Base-by-base conservation (phyloP, 2,329 filamentous ascomycete genomes). In the Pyricularia sp. region DNA sequence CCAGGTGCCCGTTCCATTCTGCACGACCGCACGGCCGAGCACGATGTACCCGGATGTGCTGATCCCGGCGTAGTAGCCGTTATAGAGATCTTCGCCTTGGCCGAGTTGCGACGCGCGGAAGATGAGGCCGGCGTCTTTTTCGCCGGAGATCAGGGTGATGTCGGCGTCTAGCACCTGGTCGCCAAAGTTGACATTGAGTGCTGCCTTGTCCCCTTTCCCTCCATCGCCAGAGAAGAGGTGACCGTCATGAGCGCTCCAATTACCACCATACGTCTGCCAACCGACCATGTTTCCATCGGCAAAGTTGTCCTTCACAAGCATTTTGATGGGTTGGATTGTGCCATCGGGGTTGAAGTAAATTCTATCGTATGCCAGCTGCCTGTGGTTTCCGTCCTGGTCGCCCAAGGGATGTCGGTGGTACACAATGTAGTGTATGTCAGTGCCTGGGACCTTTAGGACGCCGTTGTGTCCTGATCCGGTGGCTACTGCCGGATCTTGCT, bases 391-490 rank as follows among this genome's bases (percentile, higher is more conserved):
- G 68, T 79, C 78, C 0, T 77, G 79, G 65, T 83, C 80, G 70
- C 79, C 78, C 2, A 82, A 76, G 9, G 79, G 80, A 0, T 80
- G 78, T 1, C 82, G 81, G 72, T 84, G 83, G 69, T 82, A 82
- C 17, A 81, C 77, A 31, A 82, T 81, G 68, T 82, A 82, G 73
- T 79, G 81, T 20, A 81, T 78, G 23, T 80, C 77, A 2, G 77
- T 76, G 50, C 71, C 73, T 0, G 79, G 78, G 2, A 81, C 73
- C 14, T 78, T 74, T 59, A 82, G 76, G 2, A 81, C 78, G 20
- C 78, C 80, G 50, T 82, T 78, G 68, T 82, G 80, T 0, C 80
- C 80, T 12, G 79, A 79, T 4, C 80, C 75, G 33, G 72, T 74
- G 0, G 77, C 77, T 9, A 79, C 77, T 2, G 74, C 75, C 23